Conservation (phyloP, 2,329 filamentous ascomycete species). For the Chrysosporium queenslandicum region DNA sequence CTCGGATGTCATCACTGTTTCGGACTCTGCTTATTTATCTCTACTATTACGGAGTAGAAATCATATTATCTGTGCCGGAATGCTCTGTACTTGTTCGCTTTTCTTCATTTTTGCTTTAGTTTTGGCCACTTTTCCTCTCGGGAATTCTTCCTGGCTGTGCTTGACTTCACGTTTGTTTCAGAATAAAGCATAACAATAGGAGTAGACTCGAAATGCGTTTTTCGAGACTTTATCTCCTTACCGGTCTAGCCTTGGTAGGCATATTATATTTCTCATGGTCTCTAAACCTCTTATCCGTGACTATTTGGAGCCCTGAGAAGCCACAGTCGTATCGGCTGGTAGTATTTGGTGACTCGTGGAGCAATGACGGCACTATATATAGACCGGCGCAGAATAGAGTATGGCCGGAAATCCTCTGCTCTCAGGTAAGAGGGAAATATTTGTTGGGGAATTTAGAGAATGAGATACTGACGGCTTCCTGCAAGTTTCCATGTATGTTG, state of each 20-base stretch:
- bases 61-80: not conserved
- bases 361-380: slow-evolving; percentile 26
- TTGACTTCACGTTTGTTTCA: too few species aligned
- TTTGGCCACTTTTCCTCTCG: not conserved
- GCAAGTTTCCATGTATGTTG: slow-evolving; percentile 25
- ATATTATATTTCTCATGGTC: slow-evolving; percentile 26
- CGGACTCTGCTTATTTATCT: not conserved
- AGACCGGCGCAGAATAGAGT: slow-evolving; percentile 20
- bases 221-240: slow-evolving; percentile 27
- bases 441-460: not conserved
- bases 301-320: not conserved
- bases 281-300: slow-evolving; percentile 16
- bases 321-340: slow-evolving; percentile 27
- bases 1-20: too few species aligned
- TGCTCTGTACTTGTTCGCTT: not conserved
- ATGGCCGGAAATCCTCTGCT: slow-evolving; percentile 32
- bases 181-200: not conserved
- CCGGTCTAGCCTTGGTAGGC: slow-evolving; percentile 23
- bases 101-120: not conserved
- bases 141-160: too few species aligned
- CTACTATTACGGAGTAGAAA: not conserved
- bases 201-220: slow-evolving; percentile 19
- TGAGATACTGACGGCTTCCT: not conserved
- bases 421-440: slow-evolving; percentile 22
- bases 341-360: slow-evolving; percentile 35